phyloP scores from a whole-genome alignment of 257 asterid genomes.

The Anisodus tanguticus region DNA sequence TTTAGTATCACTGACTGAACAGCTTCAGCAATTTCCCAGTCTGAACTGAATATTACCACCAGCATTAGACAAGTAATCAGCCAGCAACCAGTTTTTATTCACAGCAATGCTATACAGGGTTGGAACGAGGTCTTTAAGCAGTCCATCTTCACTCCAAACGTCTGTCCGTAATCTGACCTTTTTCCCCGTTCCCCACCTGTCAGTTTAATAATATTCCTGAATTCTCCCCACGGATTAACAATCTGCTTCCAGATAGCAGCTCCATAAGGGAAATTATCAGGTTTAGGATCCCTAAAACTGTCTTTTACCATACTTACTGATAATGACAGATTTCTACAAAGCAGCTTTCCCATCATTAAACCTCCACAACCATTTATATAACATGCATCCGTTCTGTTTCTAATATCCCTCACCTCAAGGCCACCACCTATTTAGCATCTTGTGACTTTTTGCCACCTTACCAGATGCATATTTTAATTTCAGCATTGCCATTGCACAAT shows the following conservation, averaged over 20 bases:
- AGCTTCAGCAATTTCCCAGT: slow-evolving; percentile 23
- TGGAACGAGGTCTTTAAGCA: slow-evolving; percentile 21
- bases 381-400: background rate
- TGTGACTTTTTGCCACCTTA: background rate
- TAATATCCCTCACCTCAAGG: background rate
- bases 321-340: background rate
- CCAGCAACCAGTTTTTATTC: background rate
- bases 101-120: slow-evolving; percentile 8
- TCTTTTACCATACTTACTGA: background rate
- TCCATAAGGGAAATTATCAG: slow-evolving; percentile 8
- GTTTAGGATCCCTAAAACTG: background rate
- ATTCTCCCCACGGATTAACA: background rate
- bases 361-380: slow-evolving; percentile 8
- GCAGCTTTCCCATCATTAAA: background rate
- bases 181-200: background rate
- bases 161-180: slow-evolving; percentile 17
- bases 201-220: slow-evolving; percentile 9
- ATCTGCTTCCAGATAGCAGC: slow-evolving; percentile 15
- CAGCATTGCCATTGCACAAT: background rate
- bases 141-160: background rate
- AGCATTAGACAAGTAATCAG: background rate
- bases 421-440: background rate
- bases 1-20: background rate
- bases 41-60: background rate
- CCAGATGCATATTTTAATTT: background rate